Percentiles rank a stretch among this genome's conserved stretches.
Conservation (phyloP, 2,329 filamentous ascomycete species). For the Clonostachys solani region DNA sequence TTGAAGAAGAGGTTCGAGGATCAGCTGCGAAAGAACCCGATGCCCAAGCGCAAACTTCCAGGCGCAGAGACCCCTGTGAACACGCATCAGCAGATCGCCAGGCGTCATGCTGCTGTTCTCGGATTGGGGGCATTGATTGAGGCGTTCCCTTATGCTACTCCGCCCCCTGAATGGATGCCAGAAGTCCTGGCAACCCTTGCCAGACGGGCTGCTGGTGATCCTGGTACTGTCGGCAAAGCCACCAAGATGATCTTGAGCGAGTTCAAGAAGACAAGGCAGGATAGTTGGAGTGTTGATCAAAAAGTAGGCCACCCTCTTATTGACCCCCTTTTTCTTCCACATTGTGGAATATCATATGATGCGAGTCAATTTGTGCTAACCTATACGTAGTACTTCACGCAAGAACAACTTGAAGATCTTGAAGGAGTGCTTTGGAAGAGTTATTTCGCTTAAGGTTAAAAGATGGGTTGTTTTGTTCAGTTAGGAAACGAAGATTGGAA, state of each 20-base stretch:
- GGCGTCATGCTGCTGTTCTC: constrained; percentile 84
- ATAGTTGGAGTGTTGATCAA: constrained; percentile 97
- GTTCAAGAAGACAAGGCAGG: constrained; percentile 99
- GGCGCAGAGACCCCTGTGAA: constrained; percentile 68
- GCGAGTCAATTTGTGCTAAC: constrained; percentile 14
- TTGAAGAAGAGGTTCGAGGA: constrained; percentile 77
- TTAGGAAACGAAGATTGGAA: no score
- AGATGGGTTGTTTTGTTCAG: no score
- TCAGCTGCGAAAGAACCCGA: constrained; percentile 76
- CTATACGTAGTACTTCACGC: constrained; percentile 65
- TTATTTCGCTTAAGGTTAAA: constrained; percentile 73
- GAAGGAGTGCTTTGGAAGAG: constrained; percentile 99
- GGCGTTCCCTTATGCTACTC: constrained; percentile 93
- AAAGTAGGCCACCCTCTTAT: constrained; percentile 62
- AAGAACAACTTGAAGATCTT: constrained; percentile 89
- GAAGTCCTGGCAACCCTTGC: constrained; percentile 85
- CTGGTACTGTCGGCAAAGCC: constrained; percentile 90
- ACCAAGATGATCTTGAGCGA: constrained; percentile 92
- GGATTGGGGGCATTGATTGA: constrained; percentile 88
- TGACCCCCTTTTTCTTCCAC: background rate
- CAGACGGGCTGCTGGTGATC: constrained; percentile 78
- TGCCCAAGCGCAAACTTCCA: constrained; percentile 67
- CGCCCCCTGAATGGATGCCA: constrained; percentile 90
- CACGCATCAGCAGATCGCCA: constrained; percentile 71
- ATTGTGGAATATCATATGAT: no score